Evolutionary conservation across 805 yeast species (phyloP).

Genomic region (Cyberlindnera xishuangbannaensis): DNA sequence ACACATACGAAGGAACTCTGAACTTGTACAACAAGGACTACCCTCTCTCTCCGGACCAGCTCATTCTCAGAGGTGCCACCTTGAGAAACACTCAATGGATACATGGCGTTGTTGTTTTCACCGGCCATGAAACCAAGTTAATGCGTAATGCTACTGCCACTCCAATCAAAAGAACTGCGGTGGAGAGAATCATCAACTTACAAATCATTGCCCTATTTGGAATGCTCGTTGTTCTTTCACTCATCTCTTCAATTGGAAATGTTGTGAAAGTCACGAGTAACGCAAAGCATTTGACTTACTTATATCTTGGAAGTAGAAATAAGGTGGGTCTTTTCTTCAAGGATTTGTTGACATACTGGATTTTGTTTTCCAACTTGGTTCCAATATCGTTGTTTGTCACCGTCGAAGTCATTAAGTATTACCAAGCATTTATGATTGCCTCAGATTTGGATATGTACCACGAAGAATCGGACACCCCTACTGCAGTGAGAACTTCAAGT

Average conservation of each 20-base stretch:
- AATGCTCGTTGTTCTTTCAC: slow-evolving; percentile 65
- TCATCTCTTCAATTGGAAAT: slow-evolving; percentile 85
- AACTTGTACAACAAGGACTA: slow-evolving; percentile 51
- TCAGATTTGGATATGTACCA: slow-evolving; percentile 93
- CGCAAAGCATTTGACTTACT: slow-evolving; percentile 50
- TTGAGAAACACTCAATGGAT: slow-evolving; percentile 93
- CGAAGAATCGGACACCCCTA: slow-evolving; percentile 84
- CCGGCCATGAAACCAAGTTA: slow-evolving; percentile 97
- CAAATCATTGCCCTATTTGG: slow-evolving; percentile 88
- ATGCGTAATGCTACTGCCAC: slow-evolving; percentile 99
- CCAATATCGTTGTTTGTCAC: slow-evolving; percentile 96
- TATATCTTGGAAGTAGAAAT: slow-evolving; percentile 63
- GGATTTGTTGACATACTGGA: slow-evolving; percentile 92
- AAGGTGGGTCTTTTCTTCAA: slow-evolving; percentile 70
- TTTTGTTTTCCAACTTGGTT: slow-evolving; percentile 91
- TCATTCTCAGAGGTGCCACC: slow-evolving; percentile 92
- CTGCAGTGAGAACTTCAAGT: slow-evolving; percentile 91
- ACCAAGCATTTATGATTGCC: slow-evolving; percentile 90
- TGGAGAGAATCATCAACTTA: slow-evolving; percentile 87
- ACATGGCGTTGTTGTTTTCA: slow-evolving; percentile 87
- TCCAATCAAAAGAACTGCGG: slow-evolving; percentile 95
- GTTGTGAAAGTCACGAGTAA: slow-evolving; percentile 63
- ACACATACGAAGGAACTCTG: slow-evolving; percentile 88
- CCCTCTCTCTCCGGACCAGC: slow-evolving; percentile 84
- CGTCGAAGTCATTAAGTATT: slow-evolving; percentile 90